A percentile compares a stretch with the other conserved stretches of the same genome.
phyloP scores from a whole-genome alignment of 805 yeast genomes.

The Lipomyces mesembrius region DNA sequence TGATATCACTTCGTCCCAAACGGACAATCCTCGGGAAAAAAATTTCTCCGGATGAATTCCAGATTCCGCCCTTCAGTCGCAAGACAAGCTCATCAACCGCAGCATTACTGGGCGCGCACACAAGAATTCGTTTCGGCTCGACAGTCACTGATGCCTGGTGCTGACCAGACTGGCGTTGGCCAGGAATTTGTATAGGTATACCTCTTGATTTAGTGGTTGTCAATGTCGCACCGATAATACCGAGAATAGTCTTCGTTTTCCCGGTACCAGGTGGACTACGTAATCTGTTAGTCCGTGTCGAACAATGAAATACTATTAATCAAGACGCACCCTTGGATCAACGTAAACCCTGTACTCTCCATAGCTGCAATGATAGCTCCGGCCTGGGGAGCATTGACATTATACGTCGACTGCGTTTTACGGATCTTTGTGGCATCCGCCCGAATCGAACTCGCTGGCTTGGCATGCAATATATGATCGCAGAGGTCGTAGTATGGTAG shows the following conservation, averaged over 20 bases:
- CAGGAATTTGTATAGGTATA: conserved; percentile 37
- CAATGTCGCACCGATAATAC: conserved; percentile 77
- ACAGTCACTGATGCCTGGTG: conserved; percentile 19
- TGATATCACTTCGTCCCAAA: conserved; percentile 86
- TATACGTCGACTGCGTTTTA: conserved; percentile 54
- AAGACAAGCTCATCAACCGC: conserved; percentile 95
- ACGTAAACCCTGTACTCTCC: conserved; percentile 71
- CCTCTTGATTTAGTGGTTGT: conserved; percentile 41
- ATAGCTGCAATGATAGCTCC: conserved; percentile 79
- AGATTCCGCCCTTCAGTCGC: conserved; percentile 76
- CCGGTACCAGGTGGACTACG: conserved; percentile 95
- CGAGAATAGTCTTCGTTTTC: conserved; percentile 94
- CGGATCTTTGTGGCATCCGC: conserved; percentile 49
- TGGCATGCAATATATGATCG: conserved; percentile 67
- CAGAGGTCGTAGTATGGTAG: conserved; percentile 78
- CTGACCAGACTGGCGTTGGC: conserved; percentile 42
- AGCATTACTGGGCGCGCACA: conserved; percentile 99
- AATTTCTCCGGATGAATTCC: conserved; percentile 49
- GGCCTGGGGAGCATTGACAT: conserved; percentile 89
- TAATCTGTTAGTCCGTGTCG: conserved; percentile 1
- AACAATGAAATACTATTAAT: not conserved
- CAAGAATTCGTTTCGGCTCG: conserved; percentile 62
- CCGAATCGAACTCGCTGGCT: conserved; percentile 54
- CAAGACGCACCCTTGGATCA: conserved; percentile 73
- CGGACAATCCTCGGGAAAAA: conserved; percentile 75